A percentile compares a stretch with the other conserved stretches of the same genome.
phyloP scores from a whole-genome alignment of 768 basidiomycete genomes.

The Boletus patriciae region DNA sequence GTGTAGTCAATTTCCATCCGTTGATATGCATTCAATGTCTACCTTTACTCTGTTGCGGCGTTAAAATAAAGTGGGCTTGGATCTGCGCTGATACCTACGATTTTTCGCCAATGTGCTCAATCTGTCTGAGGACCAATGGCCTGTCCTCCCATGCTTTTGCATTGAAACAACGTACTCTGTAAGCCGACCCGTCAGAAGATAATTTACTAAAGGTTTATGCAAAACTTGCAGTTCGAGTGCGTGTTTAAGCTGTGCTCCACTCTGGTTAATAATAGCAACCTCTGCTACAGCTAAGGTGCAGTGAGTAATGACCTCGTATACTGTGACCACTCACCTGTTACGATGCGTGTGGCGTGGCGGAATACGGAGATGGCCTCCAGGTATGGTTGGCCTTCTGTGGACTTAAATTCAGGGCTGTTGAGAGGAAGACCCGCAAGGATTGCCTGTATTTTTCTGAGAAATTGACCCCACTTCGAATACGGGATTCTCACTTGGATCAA shows the following conservation, averaged over 20 bases:
- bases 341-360: slow-evolving; percentile 73
- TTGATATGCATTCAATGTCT: neutral
- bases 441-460: slow-evolving; percentile 46
- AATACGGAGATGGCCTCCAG: slow-evolving; percentile 72
- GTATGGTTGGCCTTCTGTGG: slow-evolving; percentile 65
- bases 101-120: slow-evolving; percentile 91
- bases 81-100: slow-evolving; percentile 51
- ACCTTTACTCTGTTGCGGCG: slow-evolving; percentile 25
- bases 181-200: neutral
- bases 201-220: neutral
- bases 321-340: slow-evolving; percentile 51
- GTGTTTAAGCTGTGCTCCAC: slow-evolving; percentile 67
- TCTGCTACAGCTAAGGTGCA: slow-evolving; percentile 67
- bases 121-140: slow-evolving; percentile 79
- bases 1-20: slow-evolving; percentile 17
- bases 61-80: neutral
- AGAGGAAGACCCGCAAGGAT: slow-evolving; percentile 71
- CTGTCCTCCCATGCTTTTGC: slow-evolving; percentile 94
- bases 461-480: neutral
- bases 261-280: slow-evolving; percentile 63
- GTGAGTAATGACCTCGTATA: slow-evolving; percentile 2
- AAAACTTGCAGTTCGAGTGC: slow-evolving; percentile 69
- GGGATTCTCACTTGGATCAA: slow-evolving; percentile 63
- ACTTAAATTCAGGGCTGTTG: slow-evolving; percentile 66
- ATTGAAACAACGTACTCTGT: slow-evolving; percentile 69